Evolutionary conservation across 2,329 filamentous ascomycete genomes (phyloP).

Genomic region (Penicillium nordicum): DNA sequence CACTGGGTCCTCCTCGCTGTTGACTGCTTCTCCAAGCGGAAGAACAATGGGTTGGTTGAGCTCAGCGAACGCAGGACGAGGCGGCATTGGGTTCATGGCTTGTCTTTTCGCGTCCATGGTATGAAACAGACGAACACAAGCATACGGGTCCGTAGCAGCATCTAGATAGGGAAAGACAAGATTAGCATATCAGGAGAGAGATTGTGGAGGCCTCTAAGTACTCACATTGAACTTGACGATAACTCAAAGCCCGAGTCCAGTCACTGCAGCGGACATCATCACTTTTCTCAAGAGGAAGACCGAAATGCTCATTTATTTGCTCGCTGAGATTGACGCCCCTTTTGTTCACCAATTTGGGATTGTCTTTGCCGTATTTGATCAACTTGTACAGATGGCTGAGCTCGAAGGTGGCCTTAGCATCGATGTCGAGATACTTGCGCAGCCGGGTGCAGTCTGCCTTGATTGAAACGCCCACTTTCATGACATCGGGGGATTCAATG

Average conservation of each 20-base stretch:
- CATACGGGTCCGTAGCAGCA: constrained; percentile 80
- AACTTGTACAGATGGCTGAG: constrained; percentile 78
- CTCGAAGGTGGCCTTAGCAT: constrained; percentile 69
- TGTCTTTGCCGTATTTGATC: constrained; percentile 61
- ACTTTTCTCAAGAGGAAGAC: constrained; percentile 73
- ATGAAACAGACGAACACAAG: constrained; percentile 68
- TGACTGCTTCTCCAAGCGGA: constrained; percentile 40
- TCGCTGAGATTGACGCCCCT: constrained; percentile 61
- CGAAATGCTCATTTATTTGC: constrained; percentile 68
- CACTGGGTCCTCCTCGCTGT: constrained; percentile 4
- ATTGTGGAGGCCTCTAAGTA: constrained; percentile 7
- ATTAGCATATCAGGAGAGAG: constrained; percentile 15
- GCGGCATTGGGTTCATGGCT: constrained; percentile 65
- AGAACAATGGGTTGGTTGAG: constrained; percentile 61
- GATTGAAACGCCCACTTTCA: constrained; percentile 75
- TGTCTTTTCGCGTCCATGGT: constrained; percentile 66
- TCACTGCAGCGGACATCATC: constrained; percentile 66
- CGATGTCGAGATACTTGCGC: constrained; percentile 61
- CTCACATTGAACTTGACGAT: constrained; percentile 68
- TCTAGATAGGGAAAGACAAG: constrained; percentile 47
- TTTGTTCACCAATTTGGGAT: constrained; percentile 61
- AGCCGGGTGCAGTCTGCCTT: constrained; percentile 68
- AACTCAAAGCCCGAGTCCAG: constrained; percentile 64
- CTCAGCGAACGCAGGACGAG: constrained; percentile 66
- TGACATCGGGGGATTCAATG: constrained; percentile 66